phyloP scores from a whole-genome alignment of 257 asterid species.

The Asclepias syriaca region DNA sequence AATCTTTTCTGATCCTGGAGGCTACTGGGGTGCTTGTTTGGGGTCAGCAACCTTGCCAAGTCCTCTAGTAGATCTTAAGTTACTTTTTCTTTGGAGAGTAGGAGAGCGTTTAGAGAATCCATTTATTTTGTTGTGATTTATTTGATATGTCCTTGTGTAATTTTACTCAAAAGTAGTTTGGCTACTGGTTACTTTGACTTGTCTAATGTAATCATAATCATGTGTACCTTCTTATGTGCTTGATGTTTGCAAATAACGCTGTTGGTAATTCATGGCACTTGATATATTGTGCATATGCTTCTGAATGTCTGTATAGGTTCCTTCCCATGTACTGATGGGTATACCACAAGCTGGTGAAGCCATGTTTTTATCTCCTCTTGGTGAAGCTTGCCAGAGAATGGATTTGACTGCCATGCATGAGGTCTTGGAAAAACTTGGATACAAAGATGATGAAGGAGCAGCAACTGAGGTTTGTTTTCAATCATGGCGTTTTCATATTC shows the following conservation, averaged over 20 bases:
- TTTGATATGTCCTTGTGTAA: background rate
- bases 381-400: slow-evolving; percentile 93
- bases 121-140: slow-evolving; percentile 3
- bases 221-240: background rate
- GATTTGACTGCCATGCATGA: slow-evolving; percentile 89
- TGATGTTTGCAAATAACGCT: background rate
- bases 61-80: background rate
- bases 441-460: slow-evolving; percentile 89
- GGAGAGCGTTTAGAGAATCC: background rate
- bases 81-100: background rate
- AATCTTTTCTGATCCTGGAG: background rate
- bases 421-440: slow-evolving; percentile 68
- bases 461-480: slow-evolving; percentile 63
- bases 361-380: slow-evolving; percentile 62
- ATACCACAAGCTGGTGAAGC: slow-evolving; percentile 50
- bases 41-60: background rate
- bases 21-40: background rate
- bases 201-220: background rate
- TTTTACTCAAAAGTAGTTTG: background rate
- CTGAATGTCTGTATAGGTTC: slow-evolving; percentile 47
- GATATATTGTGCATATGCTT: background rate
- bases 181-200: background rate
- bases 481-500: background rate
- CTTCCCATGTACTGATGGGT: slow-evolving; percentile 75
- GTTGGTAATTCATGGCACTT: background rate